Conservation (phyloP, 1,284 basidiomycete genomes). For the Amylostereum areolatum region DNA sequence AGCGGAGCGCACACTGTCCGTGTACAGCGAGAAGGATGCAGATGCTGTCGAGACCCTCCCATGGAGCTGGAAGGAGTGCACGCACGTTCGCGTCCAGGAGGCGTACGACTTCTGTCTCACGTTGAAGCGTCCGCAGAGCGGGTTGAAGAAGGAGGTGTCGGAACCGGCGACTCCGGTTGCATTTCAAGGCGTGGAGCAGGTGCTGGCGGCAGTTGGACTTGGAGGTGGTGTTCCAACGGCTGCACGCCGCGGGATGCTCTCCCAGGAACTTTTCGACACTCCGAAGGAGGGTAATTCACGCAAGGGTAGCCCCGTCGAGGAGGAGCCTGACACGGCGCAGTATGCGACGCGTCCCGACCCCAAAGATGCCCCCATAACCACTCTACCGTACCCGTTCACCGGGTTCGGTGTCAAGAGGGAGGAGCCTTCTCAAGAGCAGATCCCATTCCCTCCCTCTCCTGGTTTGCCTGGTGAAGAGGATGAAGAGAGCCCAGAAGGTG, state of each 20-base stretch:
- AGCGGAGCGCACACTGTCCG: slow-evolving; percentile 49
- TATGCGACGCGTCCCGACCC: slow-evolving; percentile 30
- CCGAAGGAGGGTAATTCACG: slow-evolving; percentile 28
- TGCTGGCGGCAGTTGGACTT: slow-evolving; percentile 66
- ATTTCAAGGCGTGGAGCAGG: slow-evolving; percentile 58
- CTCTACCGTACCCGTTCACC: slow-evolving; percentile 58
- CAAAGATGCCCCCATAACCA: slow-evolving; percentile 21
- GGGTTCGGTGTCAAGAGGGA: slow-evolving; percentile 40
- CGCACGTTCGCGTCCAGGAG: slow-evolving; percentile 66
- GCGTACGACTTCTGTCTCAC: slow-evolving; percentile 77
- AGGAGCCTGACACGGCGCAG: slow-evolving; percentile 15
- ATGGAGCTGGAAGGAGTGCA: slow-evolving; percentile 74
- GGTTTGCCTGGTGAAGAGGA: slow-evolving; percentile 29
- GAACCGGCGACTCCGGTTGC: slow-evolving; percentile 20
- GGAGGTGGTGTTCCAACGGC: slow-evolving; percentile 31
- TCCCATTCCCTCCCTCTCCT: slow-evolving; percentile 68
- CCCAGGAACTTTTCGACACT: slow-evolving; percentile 55
- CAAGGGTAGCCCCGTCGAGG: slow-evolving; percentile 9
- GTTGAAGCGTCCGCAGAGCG: slow-evolving; percentile 31
- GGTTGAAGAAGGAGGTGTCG: slow-evolving; percentile 27
- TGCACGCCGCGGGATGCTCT: slow-evolving; percentile 48
- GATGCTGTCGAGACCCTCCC: slow-evolving; percentile 48
- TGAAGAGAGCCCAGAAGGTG: slow-evolving; percentile 18
- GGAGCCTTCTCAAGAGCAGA: slow-evolving; percentile 49
- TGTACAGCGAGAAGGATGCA: slow-evolving; percentile 40